Base-by-base conservation (phyloP, 2,329 filamentous ascomycete genomes). In the Tolypocladium album region DNA sequence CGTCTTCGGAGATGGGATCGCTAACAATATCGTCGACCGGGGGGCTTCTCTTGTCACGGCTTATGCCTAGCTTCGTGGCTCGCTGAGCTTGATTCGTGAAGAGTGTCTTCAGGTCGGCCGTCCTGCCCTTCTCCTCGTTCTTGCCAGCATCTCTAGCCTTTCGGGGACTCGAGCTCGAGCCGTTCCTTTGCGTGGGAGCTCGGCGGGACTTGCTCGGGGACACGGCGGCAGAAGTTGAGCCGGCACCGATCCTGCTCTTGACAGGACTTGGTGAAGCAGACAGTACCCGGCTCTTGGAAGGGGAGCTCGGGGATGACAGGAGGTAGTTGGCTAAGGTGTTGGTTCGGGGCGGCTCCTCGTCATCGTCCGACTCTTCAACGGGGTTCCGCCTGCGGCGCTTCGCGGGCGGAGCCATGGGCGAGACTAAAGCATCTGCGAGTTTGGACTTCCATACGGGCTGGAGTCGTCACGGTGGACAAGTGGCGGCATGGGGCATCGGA, bases 31-130 rank as follows among this genome's bases (percentile, higher is more conserved):
- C 80, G 61, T 83, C 79, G 39, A 77, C 65, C 12, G 70, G 66
- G 24, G 68, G 60, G 42, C 64, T 63, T 53, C 66, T 68, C 56
- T 66, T 67, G 20, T 71, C 70, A 55, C 67, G 69, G 11, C 64
- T 63, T 3, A 67, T 67, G n/a, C 71, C 67, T 1, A 70, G 65
- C 58, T 70, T 72, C 40, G 75, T 69, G 24, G 75, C 76, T 45
- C 76, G 78, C 63, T 85, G 81, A 9, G 79, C 79, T 68, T 88
- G 85, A 57, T 79, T 85, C 22, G 83, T 85, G 64, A 88, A 88
- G 22, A 87, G 75, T 0, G 81, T 78, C 66, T 80, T 76, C 17
- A 88, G 74, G 64, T 87, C 80, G 4, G 77, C 82, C 8, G 79
- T 80, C 62, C 80, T 82, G 6, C 77, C 79, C 63, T 78, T 82